phyloP scores from a whole-genome alignment of 2,329 filamentous ascomycete genomes.

The Trichoderma sp. region DNA sequence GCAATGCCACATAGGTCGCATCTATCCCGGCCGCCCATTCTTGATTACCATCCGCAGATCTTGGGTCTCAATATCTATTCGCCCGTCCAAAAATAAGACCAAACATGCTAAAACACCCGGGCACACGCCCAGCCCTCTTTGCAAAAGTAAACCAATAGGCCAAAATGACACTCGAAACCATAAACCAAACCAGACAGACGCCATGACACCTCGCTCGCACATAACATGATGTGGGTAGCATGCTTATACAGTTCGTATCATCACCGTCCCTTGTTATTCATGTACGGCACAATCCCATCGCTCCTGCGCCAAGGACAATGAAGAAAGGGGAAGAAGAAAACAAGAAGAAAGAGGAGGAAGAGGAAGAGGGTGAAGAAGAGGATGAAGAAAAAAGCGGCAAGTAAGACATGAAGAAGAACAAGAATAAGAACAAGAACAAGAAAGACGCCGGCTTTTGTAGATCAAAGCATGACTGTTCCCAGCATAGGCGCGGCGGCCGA shows the following conservation, averaged over 20 bases:
- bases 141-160: neutral
- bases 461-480: neutral
- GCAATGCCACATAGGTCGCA: neutral
- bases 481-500: neutral
- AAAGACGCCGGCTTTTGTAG: neutral
- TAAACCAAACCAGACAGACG: conserved; percentile 1
- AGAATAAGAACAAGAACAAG: neutral
- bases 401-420: neutral
- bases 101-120: neutral
- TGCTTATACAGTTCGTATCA: neutral
- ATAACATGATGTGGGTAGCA: neutral
- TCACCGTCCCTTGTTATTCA: neutral
- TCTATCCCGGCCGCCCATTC: neutral
- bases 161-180: neutral
- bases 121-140: neutral
- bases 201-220: conserved; percentile 10
- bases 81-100: neutral
- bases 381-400: neutral
- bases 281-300: neutral
- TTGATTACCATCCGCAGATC: neutral
- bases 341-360: neutral
- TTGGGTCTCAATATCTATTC: neutral
- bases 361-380: neutral
- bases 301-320: neutral
- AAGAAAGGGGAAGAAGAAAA: neutral